Percentiles rank a stretch among this genome's conserved stretches.
phyloP scores from a whole-genome alignment of 2,329 filamentous ascomycete species.

The Ophiostoma novo-ulmi region DNA sequence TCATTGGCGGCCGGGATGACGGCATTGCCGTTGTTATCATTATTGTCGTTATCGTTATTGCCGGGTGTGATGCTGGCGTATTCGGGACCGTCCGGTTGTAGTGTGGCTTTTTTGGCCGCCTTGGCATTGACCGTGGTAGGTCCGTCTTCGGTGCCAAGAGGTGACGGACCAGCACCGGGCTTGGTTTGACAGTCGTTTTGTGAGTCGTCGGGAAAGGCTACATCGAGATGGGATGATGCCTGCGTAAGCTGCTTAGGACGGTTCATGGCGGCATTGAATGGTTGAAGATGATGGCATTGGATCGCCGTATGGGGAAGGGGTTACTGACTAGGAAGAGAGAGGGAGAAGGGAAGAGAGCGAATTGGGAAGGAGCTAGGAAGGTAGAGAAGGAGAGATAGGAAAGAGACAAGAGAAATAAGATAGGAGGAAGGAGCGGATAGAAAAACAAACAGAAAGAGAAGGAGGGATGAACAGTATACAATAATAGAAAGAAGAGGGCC shows the following conservation, averaged over 20 bases:
- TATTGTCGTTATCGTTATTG: too few relatives aligned
- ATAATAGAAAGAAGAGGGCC: background rate
- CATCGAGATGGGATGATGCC: conserved; percentile 14
- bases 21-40: background rate
- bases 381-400: background rate
- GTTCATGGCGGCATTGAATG: conserved; percentile 26
- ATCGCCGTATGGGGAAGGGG: background rate
- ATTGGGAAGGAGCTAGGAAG: background rate
- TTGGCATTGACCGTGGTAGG: background rate
- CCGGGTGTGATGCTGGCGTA: background rate
- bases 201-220: background rate
- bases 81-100: background rate
- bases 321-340: background rate
- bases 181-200: background rate
- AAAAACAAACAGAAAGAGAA: background rate
- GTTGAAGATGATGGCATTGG: conserved; percentile 10
- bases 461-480: background rate
- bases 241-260: background rate
- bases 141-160: conserved; percentile 1
- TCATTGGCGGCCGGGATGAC: background rate
- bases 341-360: background rate
- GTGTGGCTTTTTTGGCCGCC: background rate
- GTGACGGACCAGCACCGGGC: background rate
- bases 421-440: background rate
- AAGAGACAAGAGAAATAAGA: background rate